Base-by-base conservation (phyloP, 2,329 filamentous ascomycete genomes). In the Nemania sp. region DNA sequence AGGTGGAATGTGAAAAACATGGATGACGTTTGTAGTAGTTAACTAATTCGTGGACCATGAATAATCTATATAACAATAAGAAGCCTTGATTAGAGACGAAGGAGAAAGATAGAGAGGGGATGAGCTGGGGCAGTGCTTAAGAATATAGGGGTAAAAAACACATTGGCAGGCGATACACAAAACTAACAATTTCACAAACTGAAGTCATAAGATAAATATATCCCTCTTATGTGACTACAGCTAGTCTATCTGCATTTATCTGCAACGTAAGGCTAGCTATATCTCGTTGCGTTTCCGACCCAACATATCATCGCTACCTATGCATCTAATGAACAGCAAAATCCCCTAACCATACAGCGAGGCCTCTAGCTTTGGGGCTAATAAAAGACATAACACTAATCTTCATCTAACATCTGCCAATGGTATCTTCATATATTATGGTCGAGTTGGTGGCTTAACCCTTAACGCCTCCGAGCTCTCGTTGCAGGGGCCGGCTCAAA, bases 401-500 rank as follows among this genome's bases (percentile, higher is more conserved):
- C 32, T 49, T 38, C 26, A 2, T 2, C 29, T 27, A 32, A 55
- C 10, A 5, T 29, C 51, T 27, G 24, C 22, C 13, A 27, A 47
- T 41, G 3, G n/a, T 24, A 29, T 22, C 53, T 47, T 35, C 54
- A 13, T 32, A 64, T 43, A 5, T 6, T 8, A 5, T 29, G 26
- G 35, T 18, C 7, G 18, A 41, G 11, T 24, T 7, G 53, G 20
- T 18, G 29, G 22, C 55, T 24, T 5, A 41, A 15, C n/a, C n/a
- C 2, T 43, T 51, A 67, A n/a, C 78, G 69, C 53, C 70, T 72
- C 35, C 56, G 64, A 22, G 70, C 55, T 59, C 78, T 78, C 27
- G 78, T 78, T 11, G 77, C 71, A 0, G 83, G 83, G 57, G 84
- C 81, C 5, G 86, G 81, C 77, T 90, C 87, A 76, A 91, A 90